Evolutionary conservation across 306 rosid species (phyloP), one percentile per base, ranked within the genome.

Genomic region (Lathyrus aphaca): DNA sequence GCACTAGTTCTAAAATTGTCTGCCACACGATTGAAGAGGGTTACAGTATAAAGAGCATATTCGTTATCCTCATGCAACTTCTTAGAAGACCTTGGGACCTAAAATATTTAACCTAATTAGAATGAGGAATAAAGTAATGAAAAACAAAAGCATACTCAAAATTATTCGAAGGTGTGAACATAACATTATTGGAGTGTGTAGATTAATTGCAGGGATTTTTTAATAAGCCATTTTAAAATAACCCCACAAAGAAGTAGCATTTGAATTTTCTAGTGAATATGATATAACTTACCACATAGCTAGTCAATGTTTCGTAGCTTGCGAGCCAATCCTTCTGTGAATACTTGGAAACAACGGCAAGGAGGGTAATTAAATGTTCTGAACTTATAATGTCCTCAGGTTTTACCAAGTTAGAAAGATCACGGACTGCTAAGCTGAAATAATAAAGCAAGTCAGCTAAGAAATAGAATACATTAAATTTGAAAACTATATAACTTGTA

Each of bases 41-140:
- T 92, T 32, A 89, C 98, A 53, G 86, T 84, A 82, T 89, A 89
- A 62, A 92, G 96, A 72, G 95, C 96, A 82, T 89, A 89, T 61
- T 92, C 98, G 30, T 92, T 92, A 75, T 92, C 98, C 83, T 92
- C 98, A 73, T 76, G 81, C 84, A 92, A 79, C 82, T 80, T 81
- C 89, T 92, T 92, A 63, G 91, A 81, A 68, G 92, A 92, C 84
- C 96, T 89, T 65, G 92, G 98, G 63, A 92, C 98, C 98, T 92
- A 80, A 72, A 87, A 89, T 27, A 67, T 65, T 80, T 67, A 65
- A 65, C 50, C 60, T 57, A 79, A 81, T 63, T 72, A 78, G 79
- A 76, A 50, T 48, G 46, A 71, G 65, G 73, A 71, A 74, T 44
- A 69, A 57, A 40, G 43, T 18, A 75, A 37, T 35, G 66, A 21